Evolutionary conservation across 441 rosid genomes (phyloP).

Genomic region (Populus hybrid): DNA sequence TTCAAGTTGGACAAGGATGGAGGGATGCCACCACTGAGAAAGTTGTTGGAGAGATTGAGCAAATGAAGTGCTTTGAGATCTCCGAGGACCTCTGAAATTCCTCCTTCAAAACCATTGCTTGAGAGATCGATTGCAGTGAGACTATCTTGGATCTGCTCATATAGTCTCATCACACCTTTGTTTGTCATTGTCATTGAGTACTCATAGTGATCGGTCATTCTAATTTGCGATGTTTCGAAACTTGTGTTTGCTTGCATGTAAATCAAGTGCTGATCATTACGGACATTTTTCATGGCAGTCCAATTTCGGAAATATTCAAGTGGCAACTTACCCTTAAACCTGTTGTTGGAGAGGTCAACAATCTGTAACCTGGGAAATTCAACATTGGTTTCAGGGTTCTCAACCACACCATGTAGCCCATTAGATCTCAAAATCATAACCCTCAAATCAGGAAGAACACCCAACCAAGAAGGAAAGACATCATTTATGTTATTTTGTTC

Average conservation of each 20-base stretch:
- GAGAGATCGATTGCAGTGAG: too few relatives aligned
- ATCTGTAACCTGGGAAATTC: constrained; percentile 36
- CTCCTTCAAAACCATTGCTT: too few relatives aligned
- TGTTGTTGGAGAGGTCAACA: constrained; percentile 59
- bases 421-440: constrained; percentile 24
- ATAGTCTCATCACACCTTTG: not conserved
- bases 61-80: too few relatives aligned
- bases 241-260: not conserved
- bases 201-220: constrained; percentile 18
- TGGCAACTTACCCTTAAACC: constrained; percentile 61
- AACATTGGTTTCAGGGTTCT: not conserved
- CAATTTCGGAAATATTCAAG: constrained; percentile 36
- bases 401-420: constrained; percentile 16
- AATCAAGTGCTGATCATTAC: constrained; percentile 15
- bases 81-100: too few relatives aligned
- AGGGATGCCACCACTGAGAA: too few relatives aligned
- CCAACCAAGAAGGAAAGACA: constrained; percentile 36
- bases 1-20: too few relatives aligned
- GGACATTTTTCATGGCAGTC: constrained; percentile 46
- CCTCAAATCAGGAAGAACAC: constrained; percentile 13
- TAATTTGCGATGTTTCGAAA: accelerated
- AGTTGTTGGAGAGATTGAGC: too few relatives aligned
- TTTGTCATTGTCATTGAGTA: constrained; percentile 30
- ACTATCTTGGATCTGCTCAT: too few relatives aligned
- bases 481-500: too few relatives aligned